Evolutionary conservation across 2,329 filamentous ascomycete species (phyloP), one percentile per base, ranked within the genome.

Genomic region (Alternaria gaisen): DNA sequence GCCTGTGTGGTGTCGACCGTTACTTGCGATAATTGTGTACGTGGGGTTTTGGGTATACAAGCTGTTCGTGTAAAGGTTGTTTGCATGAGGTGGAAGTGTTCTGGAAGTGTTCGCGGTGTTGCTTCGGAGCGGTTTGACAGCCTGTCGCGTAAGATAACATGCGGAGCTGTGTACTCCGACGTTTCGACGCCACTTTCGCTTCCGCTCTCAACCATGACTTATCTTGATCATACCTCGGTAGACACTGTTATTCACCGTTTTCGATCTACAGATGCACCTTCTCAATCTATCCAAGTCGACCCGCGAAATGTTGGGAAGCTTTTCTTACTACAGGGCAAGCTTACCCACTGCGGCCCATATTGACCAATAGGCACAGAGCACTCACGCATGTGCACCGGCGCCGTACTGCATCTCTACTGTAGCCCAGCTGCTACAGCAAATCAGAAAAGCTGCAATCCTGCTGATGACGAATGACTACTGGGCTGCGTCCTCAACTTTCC

Each of bases 161-260:
- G 30, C 46, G 18, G 30, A 48, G 46, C 12, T 36, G 1, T 24
- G 18, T 12, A 11, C 14, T 48, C 46, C 46, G 46, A 38, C 30
- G 5, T 38, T 50, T 36, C 16, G 20, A 50, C 46, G 38, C 46
- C 30, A 30, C 46, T 36, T 26, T 6, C 7, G 26, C 26, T 11
- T 47, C 44, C 44, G n/a, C 43, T 18, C 18, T 16, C 16, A 9
- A 4, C n/a, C 20, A 50, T 50, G 20, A 24, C 46, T 38, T 38
- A 38, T 36, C 46, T 3, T 24, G 2, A 11, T 6, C 64, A 67
- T 53, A 41, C 43, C 55, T 54, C 43, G 50, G 76, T 81, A 60
- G 83, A 72, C 66, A 79, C 72, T 68, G 77, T 41, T 46, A 40
- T 20, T 34, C n/a, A 54, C 82, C 74, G 36, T 69, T 78, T 61